Evolutionary conservation across 306 rosid genomes (phyloP), one percentile per base, ranked within the genome.

Genomic region (Urtica urens): DNA sequence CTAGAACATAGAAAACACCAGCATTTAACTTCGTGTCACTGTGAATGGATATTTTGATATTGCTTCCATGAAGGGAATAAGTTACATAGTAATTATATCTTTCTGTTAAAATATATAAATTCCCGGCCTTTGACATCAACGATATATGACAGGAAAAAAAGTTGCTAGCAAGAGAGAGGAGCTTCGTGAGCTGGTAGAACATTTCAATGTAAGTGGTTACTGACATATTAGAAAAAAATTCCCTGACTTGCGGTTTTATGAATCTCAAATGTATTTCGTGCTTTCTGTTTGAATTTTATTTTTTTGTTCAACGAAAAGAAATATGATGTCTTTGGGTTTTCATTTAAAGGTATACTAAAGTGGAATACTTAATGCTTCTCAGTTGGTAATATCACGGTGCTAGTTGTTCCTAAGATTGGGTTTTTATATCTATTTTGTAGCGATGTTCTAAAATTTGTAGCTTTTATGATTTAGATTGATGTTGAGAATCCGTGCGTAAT

Each of bases 401-500:
- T n/a, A n/a, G n/a, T n/a, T n/a, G n/a, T n/a, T n/a, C n/a, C n/a
- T n/a, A n/a, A n/a, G n/a, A n/a, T n/a, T n/a, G n/a, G n/a, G n/a
- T n/a, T n/a, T n/a, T n/a, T n/a, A n/a, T n/a, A n/a, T n/a, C n/a
- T n/a, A n/a, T n/a, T n/a, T n/a, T n/a, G n/a, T n/a, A n/a, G n/a
- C n/a, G n/a, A n/a, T n/a, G n/a, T n/a, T n/a, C n/a, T n/a, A n/a
- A 9, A 4, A 28, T 10, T 28, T 28, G 10, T 10, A 28, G 4
- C 4, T 35, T 35, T 19, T 17, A 13, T 67, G 38, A 8, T 68
- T 62, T 75, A 88, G 97, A 84, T 88, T 66, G 97, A 88, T 72
- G 93, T 84, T 31, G 97, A 88, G 61, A 88, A 88, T 71, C 97
- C 97, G 0, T 88, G 97, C 25, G 90, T 88, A 43, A 66, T 84